Evolutionary conservation across 176 grass and related monocot species (phyloP), one percentile per base, ranked within the genome.

Genomic region (Stipa capillata): DNA sequence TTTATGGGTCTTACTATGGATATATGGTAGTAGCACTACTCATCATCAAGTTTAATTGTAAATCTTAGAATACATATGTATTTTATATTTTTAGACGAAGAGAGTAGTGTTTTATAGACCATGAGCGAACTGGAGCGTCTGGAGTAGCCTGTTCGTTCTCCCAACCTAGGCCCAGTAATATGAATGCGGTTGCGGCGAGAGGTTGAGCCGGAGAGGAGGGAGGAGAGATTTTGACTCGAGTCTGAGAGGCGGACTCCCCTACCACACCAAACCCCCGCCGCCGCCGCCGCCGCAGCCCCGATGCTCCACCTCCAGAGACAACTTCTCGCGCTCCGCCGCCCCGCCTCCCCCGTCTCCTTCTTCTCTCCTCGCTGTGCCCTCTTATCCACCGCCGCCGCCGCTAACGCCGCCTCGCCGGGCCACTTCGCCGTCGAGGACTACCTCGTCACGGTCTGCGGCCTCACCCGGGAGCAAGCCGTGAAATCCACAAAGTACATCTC

Each of bases 361-460:
- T 51, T 14, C 3, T 48, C 55, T 4, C 52, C 69, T 76, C 64
- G 71, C 76, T 13, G 45, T 7, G 18, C 59, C 53, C n/a, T 44
- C 29, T 41, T 61, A 61, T 51, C 77, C 18, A 53, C 44, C 9
- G 45, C 42, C 40, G 16, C 29, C 49, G 21, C 63, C 40, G 37
- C 31, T 33, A 31, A 23, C 24, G 31, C 2, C 13, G 21, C 52
- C 9, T 52, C 58, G 17, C 82, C 10, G n/a, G 8, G 1, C 15
- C n/a, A 49, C 25, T 64, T 84, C 59, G 41, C 68, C 31, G 58
- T 39, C 49, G 66, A 43, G 16, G 81, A 83, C 49, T 85, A 87
- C 74, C 90, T 92, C 18, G 59, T 87, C 73, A 21, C 70, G 49
- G 60, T 47, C 18, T 86, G 86, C 41, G 81, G 81, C 52, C 79